A percentile compares a stretch with the other conserved stretches of the same genome.
Conservation (phyloP, 495 filamentous ascomycete species). For the Daldinia grandis region DNA sequence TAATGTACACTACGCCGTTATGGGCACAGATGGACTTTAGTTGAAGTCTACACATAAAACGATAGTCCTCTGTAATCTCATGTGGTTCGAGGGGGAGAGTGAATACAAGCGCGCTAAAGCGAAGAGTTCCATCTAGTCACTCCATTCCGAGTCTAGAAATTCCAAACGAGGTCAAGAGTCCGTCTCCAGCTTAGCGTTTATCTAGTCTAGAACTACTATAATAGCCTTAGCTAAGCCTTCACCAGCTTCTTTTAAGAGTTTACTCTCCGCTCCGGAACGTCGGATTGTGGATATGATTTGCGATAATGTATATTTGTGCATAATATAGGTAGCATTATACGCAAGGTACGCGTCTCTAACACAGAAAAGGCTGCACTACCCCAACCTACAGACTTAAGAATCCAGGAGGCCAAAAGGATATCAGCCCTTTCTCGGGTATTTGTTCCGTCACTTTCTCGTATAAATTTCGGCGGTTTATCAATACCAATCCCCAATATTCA, state of each 20-base stretch:
- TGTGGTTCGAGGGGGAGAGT: not conserved
- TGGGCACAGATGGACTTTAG: not conserved
- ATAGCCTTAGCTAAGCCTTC: not conserved
- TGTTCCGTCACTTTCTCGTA: not conserved
- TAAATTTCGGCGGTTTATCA: not conserved
- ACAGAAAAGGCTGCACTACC: not conserved
- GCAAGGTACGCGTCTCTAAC: conserved; percentile 17
- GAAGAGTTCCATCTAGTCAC: not conserved
- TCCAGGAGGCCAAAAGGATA: not conserved
- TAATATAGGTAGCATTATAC: conserved; percentile 7
- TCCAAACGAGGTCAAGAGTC: not conserved
- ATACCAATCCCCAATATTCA: not conserved
- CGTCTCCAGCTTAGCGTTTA: not conserved
- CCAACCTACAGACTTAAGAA: not conserved
- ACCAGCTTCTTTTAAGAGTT: not conserved
- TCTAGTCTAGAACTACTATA: not conserved
- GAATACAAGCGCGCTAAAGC: not conserved
- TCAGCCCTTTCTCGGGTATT: not conserved
- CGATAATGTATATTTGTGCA: not conserved
- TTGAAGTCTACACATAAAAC: not conserved
- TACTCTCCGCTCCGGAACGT: conserved; percentile 21
- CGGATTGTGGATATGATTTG: conserved; percentile 26
- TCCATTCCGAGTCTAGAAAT: not conserved
- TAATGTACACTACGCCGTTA: not conserved
- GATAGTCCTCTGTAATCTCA: not conserved